Percentiles rank a stretch among this genome's conserved stretches.
These are phyloP conservation scores for Naganishia randhawae DNA, from an alignment of 768 basidiomycete species.

Conservation along the genomic window DNA sequence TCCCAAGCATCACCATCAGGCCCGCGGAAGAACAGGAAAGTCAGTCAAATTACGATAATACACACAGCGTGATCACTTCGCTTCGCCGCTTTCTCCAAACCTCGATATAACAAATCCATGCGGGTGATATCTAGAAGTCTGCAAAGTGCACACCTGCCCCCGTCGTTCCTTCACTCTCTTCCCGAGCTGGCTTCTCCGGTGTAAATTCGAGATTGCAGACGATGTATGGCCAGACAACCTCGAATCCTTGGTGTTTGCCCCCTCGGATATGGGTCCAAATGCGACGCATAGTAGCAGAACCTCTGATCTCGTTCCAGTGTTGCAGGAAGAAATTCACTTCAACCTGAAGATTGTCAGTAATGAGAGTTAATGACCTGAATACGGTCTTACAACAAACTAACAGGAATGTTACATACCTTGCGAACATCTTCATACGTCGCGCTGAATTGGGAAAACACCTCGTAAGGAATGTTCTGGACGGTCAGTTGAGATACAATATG, in stretches of 20 bases:
- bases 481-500: conserved; percentile 73
- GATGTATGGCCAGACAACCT: conserved; percentile 55
- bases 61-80: not conserved
- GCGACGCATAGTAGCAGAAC: conserved; percentile 74
- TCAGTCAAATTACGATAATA: not conserved
- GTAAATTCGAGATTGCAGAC: conserved; percentile 36
- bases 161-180: not conserved
- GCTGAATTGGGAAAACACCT: conserved; percentile 80
- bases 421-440: conserved; percentile 75
- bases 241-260: conserved; percentile 80
- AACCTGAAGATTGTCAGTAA: conserved; percentile 50
- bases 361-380: not conserved
- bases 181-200: not conserved
- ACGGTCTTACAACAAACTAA: too few species aligned
- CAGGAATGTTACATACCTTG: conserved; percentile 55
- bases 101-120: not conserved
- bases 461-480: conserved; percentile 75
- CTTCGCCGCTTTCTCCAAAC: not conserved
- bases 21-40: not conserved
- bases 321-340: conserved; percentile 74
- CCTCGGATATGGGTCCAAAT: conserved; percentile 81
- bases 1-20: not conserved
- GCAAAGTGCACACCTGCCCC: conserved; percentile 7
- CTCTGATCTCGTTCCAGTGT: conserved; percentile 76
- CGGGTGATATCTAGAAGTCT: not conserved